A percentile compares a stretch with the other conserved stretches of the same genome.
phyloP scores from a whole-genome alignment of 179 eudicot species.

The Beta corolliflora region DNA sequence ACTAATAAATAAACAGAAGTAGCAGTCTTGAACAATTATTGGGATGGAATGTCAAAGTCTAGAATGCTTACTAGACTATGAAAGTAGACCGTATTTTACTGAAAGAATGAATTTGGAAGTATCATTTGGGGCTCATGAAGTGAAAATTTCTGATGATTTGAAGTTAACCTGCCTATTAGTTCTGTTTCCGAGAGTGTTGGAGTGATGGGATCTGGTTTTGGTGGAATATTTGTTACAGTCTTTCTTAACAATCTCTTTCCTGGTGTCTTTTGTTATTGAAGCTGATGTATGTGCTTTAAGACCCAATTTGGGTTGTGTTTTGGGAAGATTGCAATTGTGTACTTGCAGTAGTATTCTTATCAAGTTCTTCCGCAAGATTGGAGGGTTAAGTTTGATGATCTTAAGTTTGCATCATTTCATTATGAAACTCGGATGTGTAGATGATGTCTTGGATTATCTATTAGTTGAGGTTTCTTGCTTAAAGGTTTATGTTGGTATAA shows the following conservation, averaged over 20 bases:
- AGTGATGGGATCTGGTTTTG: neutral
- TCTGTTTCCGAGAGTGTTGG: neutral
- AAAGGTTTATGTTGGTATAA: neutral
- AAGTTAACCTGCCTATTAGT: neutral
- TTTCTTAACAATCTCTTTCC: neutral
- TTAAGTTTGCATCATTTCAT: neutral
- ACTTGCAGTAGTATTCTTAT: neutral
- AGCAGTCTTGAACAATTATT: neutral
- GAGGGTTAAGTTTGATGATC: neutral
- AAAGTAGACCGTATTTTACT: neutral
- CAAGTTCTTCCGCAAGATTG: neutral
- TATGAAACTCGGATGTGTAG: neutral
- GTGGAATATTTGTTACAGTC: neutral
- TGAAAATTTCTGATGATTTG: neutral
- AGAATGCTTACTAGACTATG: neutral
- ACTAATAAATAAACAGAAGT: too few species aligned
- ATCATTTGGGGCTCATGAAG: neutral
- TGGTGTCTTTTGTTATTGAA: too few species aligned
- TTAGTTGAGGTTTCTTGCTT: neutral
- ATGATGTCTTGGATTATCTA: neutral
- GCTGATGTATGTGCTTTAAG: neutral
- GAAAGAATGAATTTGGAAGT: neutral
- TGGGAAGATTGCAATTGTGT: neutral
- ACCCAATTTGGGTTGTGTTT: neutral
- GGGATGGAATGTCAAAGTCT: neutral